Percentiles rank a stretch among this genome's conserved stretches.
These are phyloP conservation scores for Hypoxylon fragiforme DNA, from an alignment of 495 filamentous ascomycete genomes.

Conservation along the genomic window DNA sequence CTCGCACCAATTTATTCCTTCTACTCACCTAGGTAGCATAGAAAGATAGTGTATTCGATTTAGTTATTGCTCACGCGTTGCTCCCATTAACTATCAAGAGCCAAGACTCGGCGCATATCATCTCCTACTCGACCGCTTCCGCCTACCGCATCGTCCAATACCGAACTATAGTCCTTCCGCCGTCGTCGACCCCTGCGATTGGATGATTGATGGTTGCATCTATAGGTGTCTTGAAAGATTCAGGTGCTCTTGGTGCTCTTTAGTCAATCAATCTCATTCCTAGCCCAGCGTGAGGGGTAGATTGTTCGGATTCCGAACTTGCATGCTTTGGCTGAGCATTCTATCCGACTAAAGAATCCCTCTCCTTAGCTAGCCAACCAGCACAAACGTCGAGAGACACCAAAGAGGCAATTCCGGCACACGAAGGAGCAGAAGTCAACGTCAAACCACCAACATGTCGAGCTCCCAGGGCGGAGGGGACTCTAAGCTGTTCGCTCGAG, in stretches of 20 bases:
- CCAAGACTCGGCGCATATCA: not conserved
- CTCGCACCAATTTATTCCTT: too few species aligned
- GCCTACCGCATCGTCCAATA: conserved; percentile 24
- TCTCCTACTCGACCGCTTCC: not conserved
- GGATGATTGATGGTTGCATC: conserved; percentile 36
- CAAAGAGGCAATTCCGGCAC: conserved; percentile 32
- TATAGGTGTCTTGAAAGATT: conserved; percentile 13
- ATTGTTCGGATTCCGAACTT: conserved; percentile 21
- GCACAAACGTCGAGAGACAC: conserved; percentile 19
- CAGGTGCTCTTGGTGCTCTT: conserved; percentile 7
- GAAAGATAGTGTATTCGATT: too few species aligned
- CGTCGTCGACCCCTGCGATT: conserved; percentile 34
- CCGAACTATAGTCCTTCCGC: conserved; percentile 21
- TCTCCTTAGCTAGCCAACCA: conserved; percentile 27
- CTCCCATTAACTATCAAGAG: too few species aligned
- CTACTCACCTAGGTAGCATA: too few species aligned
- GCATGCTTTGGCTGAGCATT: conserved; percentile 12
- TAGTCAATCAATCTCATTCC: conserved; percentile 11
- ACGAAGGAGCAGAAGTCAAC: conserved; percentile 5
- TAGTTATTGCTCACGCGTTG: too few species aligned
- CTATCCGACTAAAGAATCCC: conserved; percentile 20
- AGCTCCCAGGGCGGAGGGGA: conserved; percentile 80
- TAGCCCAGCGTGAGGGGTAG: conserved; percentile 25
- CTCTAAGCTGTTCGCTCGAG: conserved; percentile 98
- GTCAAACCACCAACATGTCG: conserved; percentile 57